Percentiles rank a stretch among this genome's conserved stretches.
Conservation (phyloP, 1,284 basidiomycete genomes). For the Crucibulum parvulum region DNA sequence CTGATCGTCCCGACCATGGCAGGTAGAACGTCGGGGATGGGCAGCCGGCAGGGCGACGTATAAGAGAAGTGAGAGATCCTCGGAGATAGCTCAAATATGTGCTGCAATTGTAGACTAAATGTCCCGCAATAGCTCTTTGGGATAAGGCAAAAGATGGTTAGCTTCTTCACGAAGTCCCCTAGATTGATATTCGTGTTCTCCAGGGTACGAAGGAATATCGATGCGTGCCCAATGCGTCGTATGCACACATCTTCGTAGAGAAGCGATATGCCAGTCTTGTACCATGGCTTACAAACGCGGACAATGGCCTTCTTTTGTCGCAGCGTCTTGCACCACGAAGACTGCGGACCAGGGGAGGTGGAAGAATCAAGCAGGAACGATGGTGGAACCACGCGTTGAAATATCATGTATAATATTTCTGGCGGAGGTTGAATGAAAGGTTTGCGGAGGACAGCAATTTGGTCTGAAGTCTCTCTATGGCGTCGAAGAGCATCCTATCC, state of each 20-base stretch:
- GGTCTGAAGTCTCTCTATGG: not conserved
- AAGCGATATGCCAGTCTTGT: slow-evolving; percentile 7
- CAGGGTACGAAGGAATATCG: slow-evolving; percentile 10
- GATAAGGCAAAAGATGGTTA: slow-evolving; percentile 4
- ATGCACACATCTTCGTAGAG: slow-evolving; percentile 16
- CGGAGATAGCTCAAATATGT: not conserved
- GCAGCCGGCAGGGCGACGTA: slow-evolving; percentile 1
- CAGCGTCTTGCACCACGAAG: slow-evolving; percentile 11
- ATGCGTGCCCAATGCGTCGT: slow-evolving; percentile 10
- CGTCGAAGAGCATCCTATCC: not conserved
- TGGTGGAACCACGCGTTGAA: slow-evolving; percentile 2
- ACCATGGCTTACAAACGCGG: slow-evolving; percentile 16
- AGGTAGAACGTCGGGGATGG: not conserved
- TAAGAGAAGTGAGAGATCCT: not conserved
- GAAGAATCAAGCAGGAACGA: slow-evolving; percentile 7
- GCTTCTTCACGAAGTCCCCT: slow-evolving; percentile 3
- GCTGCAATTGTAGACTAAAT: not conserved
- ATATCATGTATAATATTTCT: slow-evolving; percentile 6
- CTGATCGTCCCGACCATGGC: not conserved
- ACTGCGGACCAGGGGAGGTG: slow-evolving; percentile 6
- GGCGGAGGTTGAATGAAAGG: slow-evolving; percentile 1
- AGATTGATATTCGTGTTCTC: slow-evolving; percentile 2
- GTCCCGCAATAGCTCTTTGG: not conserved
- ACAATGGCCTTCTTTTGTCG: slow-evolving; percentile 13
- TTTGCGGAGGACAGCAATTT: not conserved